These are phyloP conservation scores for Solanum gandarillasii DNA, from an alignment of 257 asterid genomes.

Conservation along the genomic window DNA sequence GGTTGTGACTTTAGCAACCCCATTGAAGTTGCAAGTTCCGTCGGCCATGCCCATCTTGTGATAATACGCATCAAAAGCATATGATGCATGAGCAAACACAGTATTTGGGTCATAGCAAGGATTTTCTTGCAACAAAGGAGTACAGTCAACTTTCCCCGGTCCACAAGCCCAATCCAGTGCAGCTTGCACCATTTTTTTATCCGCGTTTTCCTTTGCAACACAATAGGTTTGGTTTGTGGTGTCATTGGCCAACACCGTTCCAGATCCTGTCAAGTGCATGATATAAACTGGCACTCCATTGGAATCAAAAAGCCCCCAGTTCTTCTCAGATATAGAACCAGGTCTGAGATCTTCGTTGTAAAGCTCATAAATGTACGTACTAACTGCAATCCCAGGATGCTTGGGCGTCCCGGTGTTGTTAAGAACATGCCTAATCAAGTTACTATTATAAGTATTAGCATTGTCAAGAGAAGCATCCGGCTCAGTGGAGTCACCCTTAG, in stretches of 20 bases:
- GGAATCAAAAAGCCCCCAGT: constrained; percentile 84
- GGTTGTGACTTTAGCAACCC: constrained; percentile 75
- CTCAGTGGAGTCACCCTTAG: constrained; percentile 68
- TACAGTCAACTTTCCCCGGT: constrained; percentile 81
- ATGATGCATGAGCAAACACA: constrained; percentile 60
- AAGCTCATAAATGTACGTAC: constrained; percentile 78
- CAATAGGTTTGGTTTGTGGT: constrained; percentile 77
- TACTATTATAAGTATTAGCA: constrained; percentile 82
- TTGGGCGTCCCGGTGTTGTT: constrained; percentile 91
- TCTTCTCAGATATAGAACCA: constrained; percentile 72
- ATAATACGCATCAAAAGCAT: constrained; percentile 89
- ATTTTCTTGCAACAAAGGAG: constrained; percentile 51
- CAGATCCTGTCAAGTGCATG: constrained; percentile 66
- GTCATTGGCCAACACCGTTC: constrained; percentile 76
- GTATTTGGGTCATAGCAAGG: constrained; percentile 82
- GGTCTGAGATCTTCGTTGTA: constrained; percentile 75
- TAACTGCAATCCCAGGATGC: constrained; percentile 74
- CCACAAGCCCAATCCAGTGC: constrained; percentile 96
- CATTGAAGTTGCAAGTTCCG: constrained; percentile 82
- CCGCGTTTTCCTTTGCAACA: constrained; percentile 66
- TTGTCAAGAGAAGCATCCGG: constrained; percentile 68
- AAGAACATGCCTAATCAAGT: constrained; percentile 58
- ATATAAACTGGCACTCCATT: constrained; percentile 62
- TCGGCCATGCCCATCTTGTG: constrained; percentile 61
- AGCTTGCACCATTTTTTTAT: constrained; percentile 71